Evolutionary conservation across 1,139 yeast species (phyloP).

Genomic region (Kodamaea sp.): DNA sequence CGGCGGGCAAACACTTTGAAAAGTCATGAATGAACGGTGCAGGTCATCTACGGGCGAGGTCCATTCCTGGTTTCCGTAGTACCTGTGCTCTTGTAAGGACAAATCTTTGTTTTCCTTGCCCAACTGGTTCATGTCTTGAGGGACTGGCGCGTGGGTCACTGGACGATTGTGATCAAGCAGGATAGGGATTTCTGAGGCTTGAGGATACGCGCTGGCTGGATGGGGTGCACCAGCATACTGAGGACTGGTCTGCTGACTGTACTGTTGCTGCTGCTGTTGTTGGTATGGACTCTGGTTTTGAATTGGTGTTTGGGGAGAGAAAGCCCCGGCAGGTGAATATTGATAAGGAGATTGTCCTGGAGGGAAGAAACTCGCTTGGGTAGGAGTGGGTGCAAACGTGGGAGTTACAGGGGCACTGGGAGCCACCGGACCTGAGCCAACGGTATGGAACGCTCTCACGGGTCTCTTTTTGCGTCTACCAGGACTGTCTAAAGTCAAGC

Average conservation of each 20-base stretch:
- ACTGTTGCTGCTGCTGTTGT: neutral
- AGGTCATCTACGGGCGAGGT: too few relatives aligned
- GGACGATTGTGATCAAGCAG: too few relatives aligned
- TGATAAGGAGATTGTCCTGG: constrained; percentile 1
- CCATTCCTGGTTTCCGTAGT: constrained; percentile 52
- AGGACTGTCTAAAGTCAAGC: constrained; percentile 10
- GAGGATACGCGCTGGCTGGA: constrained; percentile 1
- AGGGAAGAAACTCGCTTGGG: constrained; percentile 2
- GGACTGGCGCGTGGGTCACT: neutral
- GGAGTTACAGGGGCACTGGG: constrained; percentile 11
- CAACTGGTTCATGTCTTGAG: constrained; percentile 3
- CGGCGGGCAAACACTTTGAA: constrained; percentile 80
- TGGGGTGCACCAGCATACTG: too few relatives aligned
- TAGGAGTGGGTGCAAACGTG: constrained; percentile 5
- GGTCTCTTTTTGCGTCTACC: constrained; percentile 40
- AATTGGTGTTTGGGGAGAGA: too few relatives aligned
- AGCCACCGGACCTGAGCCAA: constrained; percentile 16
- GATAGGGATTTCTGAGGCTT: too few relatives aligned
- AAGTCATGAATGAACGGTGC: constrained; percentile 59
- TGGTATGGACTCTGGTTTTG: constrained; percentile 8
- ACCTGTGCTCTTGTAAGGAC: constrained; percentile 58
- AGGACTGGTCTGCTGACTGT: too few relatives aligned
- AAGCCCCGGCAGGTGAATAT: constrained; percentile 5
- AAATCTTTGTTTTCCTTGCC: constrained; percentile 21
- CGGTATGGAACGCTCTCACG: constrained; percentile 48